Conservation (phyloP, 2,329 filamentous ascomycete genomes). For the Aspergillus sp. region DNA sequence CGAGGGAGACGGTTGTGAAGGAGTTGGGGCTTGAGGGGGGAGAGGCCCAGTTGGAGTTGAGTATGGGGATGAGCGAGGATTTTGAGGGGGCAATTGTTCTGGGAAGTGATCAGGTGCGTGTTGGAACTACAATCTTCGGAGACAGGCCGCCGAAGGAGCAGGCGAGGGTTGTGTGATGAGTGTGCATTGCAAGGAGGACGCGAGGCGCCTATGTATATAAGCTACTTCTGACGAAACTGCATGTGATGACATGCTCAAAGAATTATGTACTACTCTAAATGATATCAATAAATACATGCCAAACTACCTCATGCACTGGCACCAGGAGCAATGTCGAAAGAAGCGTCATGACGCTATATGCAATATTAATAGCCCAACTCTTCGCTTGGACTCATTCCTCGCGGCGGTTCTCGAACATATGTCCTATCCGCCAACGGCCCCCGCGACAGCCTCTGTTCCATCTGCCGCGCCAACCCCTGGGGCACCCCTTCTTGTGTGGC, state of each 20-base stretch:
- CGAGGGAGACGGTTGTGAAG: constrained; percentile 70
- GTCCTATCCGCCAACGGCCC: constrained; percentile 37
- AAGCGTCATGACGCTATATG: not conserved
- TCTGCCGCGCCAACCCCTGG: constrained; percentile 75
- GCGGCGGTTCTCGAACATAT: constrained; percentile 1
- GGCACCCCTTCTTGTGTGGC: constrained; percentile 92
- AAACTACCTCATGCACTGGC: constrained; percentile 3
- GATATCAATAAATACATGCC: constrained; percentile 22
- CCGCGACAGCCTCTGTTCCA: constrained; percentile 79
- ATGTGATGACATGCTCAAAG: constrained; percentile 13
- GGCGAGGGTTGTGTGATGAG: constrained; percentile 63
- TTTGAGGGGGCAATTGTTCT: constrained; percentile 84
- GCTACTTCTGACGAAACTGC: not conserved
- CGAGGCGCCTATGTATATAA: not conserved
- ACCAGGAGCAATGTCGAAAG: constrained; percentile 5
- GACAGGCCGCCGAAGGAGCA: constrained; percentile 77
- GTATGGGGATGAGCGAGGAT: constrained; percentile 98
- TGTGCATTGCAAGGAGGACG: not conserved
- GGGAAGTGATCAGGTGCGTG: constrained; percentile 86
- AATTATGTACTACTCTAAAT: constrained; percentile 21
- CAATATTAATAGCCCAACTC: constrained; percentile 6
- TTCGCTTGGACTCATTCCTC: not conserved
- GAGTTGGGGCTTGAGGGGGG: constrained; percentile 59
- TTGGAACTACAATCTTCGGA: constrained; percentile 95
- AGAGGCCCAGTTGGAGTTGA: constrained; percentile 73